A percentile compares a stretch with the other conserved stretches of the same genome.
Evolutionary conservation across 148 eudicot genomes (phyloP).

Genomic region (Vaccinium darrowii): DNA sequence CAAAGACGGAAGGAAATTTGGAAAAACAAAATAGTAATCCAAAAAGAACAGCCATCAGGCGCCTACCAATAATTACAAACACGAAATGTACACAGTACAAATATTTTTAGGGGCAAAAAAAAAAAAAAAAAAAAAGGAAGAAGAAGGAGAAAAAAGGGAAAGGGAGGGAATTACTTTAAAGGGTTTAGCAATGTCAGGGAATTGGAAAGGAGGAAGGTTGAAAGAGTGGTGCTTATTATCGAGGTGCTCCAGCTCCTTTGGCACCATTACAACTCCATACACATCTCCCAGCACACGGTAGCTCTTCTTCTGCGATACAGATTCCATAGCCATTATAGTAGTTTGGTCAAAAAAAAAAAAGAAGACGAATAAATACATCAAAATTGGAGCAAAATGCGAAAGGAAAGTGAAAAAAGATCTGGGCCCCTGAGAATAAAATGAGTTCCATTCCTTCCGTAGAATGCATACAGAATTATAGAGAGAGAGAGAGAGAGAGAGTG

Average conservation of each 20-base stretch:
- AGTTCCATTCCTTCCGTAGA: background rate
- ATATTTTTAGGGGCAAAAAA: background rate
- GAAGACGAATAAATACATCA: background rate
- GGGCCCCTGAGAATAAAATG: background rate
- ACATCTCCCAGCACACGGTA: constrained; percentile 58
- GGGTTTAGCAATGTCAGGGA: constrained; percentile 47
- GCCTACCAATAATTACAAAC: background rate
- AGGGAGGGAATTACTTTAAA: constrained; percentile 25
- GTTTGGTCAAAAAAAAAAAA: background rate
- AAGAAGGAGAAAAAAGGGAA: background rate
- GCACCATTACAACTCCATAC: constrained; percentile 51
- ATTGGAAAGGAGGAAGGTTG: constrained; percentile 41
- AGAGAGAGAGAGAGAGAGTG: background rate
- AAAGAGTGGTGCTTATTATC: constrained; percentile 32
- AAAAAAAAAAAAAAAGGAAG: background rate
- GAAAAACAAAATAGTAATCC: background rate
- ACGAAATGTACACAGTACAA: background rate
- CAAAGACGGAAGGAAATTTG: no score
- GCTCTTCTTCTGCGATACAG: constrained; percentile 57
- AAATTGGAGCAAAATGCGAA: background rate
- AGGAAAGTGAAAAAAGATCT: background rate
- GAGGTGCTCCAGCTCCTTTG: constrained; percentile 41
- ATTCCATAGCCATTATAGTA: constrained; percentile 9
- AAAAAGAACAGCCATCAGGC: background rate
- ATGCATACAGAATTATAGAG: background rate